These are phyloP conservation scores for Brasenia schreberi DNA, from an alignment of 164 flowering plant species.

Conservation along the genomic window DNA sequence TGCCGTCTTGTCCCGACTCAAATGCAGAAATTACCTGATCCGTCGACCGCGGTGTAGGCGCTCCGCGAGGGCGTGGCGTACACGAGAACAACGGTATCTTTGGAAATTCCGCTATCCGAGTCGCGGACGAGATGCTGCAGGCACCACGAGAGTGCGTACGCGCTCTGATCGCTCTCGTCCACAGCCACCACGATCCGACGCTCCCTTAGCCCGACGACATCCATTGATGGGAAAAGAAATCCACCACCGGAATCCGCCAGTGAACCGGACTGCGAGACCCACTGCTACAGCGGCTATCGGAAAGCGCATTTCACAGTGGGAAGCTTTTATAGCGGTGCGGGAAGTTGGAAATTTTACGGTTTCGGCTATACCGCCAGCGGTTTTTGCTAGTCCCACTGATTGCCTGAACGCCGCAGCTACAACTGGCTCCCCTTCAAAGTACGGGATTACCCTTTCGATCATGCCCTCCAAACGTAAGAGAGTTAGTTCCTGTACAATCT, in stretches of 20 bases:
- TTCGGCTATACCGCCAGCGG: neutral
- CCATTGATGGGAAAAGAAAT: neutral
- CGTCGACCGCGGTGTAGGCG: conserved; percentile 39
- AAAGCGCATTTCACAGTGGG: too few relatives aligned
- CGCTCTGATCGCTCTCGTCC: conserved; percentile 85
- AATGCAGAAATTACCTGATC: conserved; percentile 22
- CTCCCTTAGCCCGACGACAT: neutral
- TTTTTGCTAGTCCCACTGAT: neutral
- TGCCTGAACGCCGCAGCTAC: too few relatives aligned
- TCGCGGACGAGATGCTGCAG: conserved; percentile 26
- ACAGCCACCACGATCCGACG: conserved; percentile 59
- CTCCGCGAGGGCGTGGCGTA: conserved; percentile 52
- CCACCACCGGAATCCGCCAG: neutral
- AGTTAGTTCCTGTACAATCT: too few relatives aligned
- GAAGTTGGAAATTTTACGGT: neutral
- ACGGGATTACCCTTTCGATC: too few relatives aligned
- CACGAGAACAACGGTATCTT: conserved; percentile 39
- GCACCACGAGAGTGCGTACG: conserved; percentile 83
- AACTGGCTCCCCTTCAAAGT: too few relatives aligned
- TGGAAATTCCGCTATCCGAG: conserved; percentile 4
- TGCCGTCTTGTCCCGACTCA: too few relatives aligned
- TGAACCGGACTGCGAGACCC: neutral
- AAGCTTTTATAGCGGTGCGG: neutral
- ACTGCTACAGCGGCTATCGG: too few relatives aligned
- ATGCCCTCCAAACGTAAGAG: too few relatives aligned